These are phyloP conservation scores for Acacia crassicarpa DNA, from an alignment of 306 rosid genomes.

Conservation along the genomic window DNA sequence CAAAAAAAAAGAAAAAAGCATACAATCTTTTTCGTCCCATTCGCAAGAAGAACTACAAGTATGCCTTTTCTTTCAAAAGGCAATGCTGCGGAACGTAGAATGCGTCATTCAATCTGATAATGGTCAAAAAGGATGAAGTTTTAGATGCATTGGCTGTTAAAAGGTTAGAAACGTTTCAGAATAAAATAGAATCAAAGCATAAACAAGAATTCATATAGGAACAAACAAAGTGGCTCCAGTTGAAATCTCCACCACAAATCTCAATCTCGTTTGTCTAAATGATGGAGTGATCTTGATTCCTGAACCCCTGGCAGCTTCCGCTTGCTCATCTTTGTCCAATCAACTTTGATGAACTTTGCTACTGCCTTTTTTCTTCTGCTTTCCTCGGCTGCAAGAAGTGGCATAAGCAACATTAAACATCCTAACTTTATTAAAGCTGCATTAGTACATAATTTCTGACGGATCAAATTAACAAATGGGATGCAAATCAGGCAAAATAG, in stretches of 20 bases:
- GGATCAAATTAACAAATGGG: neutral
- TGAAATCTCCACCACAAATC: neutral
- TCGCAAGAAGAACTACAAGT: neutral
- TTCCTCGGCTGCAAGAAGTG: conserved; percentile 79
- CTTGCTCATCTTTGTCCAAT: conserved; percentile 77
- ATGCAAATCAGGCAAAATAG: neutral
- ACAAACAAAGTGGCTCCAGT: neutral
- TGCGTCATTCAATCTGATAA: neutral
- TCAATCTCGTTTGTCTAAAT: neutral
- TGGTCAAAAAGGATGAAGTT: neutral
- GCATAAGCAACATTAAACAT: neutral
- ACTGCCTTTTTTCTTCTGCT: conserved; percentile 87
- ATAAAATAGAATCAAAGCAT: neutral
- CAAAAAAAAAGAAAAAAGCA: too few relatives aligned
- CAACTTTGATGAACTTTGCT: conserved; percentile 77
- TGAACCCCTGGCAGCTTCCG: conserved; percentile 71
- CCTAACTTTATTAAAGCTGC: neutral
- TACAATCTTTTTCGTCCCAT: neutral
- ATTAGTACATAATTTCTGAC: neutral
- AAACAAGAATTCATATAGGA: neutral
- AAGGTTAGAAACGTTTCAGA: neutral
- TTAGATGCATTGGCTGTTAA: neutral
- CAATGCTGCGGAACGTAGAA: neutral
- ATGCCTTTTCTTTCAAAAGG: neutral
- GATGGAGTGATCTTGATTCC: conserved; percentile 46